Evolutionary conservation across 2,329 filamentous ascomycete species (phyloP).

Genomic region (Geoglossum cookeanum): DNA sequence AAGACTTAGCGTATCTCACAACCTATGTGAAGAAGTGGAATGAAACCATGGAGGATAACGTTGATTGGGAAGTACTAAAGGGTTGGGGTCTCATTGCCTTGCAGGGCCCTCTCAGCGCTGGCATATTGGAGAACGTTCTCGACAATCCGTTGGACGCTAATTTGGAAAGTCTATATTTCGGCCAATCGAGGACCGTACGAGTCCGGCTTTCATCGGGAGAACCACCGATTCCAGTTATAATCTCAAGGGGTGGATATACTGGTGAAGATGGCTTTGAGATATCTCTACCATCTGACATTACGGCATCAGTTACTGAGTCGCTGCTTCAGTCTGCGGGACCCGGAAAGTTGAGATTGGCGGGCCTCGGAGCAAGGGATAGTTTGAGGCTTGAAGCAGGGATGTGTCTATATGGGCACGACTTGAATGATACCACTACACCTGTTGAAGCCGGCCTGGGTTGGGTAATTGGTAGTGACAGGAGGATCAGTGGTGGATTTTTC

Average conservation of each 20-base stretch:
- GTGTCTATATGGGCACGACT: slow-evolving; percentile 98
- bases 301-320: slow-evolving; percentile 45
- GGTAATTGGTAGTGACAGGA: slow-evolving; percentile 69
- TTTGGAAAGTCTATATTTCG: slow-evolving; percentile 61
- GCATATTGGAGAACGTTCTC: slow-evolving; percentile 47
- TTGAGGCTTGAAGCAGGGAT: slow-evolving; percentile 90
- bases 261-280: slow-evolving; percentile 98
- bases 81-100: slow-evolving; percentile 68
- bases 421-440: slow-evolving; percentile 59
- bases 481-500: slow-evolving; percentile 56
- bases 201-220: slow-evolving; percentile 40
- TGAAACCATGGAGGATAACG: slow-evolving; percentile 32
- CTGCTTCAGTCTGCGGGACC: slow-evolving; percentile 39
- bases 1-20: slow-evolving; percentile 62
- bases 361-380: slow-evolving; percentile 78
- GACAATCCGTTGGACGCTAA: slow-evolving; percentile 31
- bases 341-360: slow-evolving; percentile 59
- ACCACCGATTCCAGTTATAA: slow-evolving; percentile 38
- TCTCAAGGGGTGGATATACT: slow-evolving; percentile 85
- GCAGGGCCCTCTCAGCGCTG: slow-evolving; percentile 62
- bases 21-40: slow-evolving; percentile 45
- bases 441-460: slow-evolving; percentile 50
- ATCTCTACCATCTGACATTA: slow-evolving; percentile 52
- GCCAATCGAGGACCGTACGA: slow-evolving; percentile 47
- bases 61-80: slow-evolving; percentile 51